Base-by-base conservation (phyloP, 805 yeast species). In the Yamadazyma nakazawae region DNA sequence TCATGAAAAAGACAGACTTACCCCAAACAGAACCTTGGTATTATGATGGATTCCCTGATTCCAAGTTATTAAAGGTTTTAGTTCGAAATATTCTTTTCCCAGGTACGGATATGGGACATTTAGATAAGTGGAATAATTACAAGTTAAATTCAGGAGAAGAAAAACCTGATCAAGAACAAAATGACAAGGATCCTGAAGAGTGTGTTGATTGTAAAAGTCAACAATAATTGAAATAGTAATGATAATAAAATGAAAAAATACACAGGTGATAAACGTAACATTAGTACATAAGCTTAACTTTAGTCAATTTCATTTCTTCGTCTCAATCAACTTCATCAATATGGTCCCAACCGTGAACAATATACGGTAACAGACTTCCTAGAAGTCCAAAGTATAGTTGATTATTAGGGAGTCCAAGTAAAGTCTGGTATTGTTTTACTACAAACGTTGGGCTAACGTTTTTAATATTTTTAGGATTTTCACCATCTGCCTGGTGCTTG, bases 31-130 rank as follows among this genome's bases (percentile, higher is more conserved):
- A 62, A 16, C 53, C 36, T 7, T 65, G 60, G 54, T 62, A 64
- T 36, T 63, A 79, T 43, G 87, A 80, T 31, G 96, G 96, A 30
- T 89, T 89, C 61, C 97, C 97, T 0, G 96, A 90, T 61, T 80
- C 92, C 14, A 90, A 89, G 60, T 76, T 80, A 13, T 66, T 90
- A 52, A 89, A 90, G 63, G 82, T 82, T 49, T 68, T 76, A 42
- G 79, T 89, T 5, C 65, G 94, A 50, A 79, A 82, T 51, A 57
- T 66, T 6, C 63, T 85, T n/a, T 76, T 70, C 41, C 90, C 89
- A 0, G 69, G 64, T 0, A 66, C 70, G 11, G 58, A 66, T 12
- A 63, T 87, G 52, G 90, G 89, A 7, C 95, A 86, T 63, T 73
- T 84, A 11, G 94, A 86, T 40, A 51, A 44, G 28, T 51, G 54